A percentile compares a stretch with the other conserved stretches of the same genome.
phyloP scores from a whole-genome alignment of 495 filamentous ascomycete species.

The Trichoderma erinaceum region DNA sequence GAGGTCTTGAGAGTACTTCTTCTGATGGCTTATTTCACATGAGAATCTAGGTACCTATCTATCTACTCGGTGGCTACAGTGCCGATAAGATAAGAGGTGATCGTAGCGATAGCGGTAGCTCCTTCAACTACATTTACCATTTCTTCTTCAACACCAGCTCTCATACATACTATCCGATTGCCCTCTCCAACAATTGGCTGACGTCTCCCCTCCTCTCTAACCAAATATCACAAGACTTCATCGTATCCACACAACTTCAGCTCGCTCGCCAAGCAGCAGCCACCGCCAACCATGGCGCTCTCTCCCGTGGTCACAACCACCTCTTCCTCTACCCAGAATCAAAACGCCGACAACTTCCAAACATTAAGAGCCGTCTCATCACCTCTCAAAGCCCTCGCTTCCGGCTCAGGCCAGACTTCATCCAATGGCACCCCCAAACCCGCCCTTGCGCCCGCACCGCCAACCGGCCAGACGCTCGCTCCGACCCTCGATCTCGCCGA shows the following conservation, averaged over 20 bases:
- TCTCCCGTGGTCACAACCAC: conserved; percentile 29
- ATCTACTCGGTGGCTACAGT: too few species aligned
- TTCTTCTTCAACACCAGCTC: too few species aligned
- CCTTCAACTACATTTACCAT: too few species aligned
- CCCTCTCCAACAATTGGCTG: too few species aligned
- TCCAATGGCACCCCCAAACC: conserved; percentile 29
- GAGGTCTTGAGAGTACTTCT: too few species aligned
- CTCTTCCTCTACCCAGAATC: conserved; percentile 21
- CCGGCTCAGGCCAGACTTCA: conserved; percentile 25
- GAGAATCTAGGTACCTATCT: too few species aligned
- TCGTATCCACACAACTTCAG: not conserved
- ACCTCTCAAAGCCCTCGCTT: conserved; percentile 28
- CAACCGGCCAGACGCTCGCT: conserved; percentile 18
- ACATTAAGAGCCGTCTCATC: conserved; percentile 22
- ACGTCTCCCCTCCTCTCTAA: not conserved
- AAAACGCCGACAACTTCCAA: not conserved
- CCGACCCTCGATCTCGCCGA: conserved; percentile 60
- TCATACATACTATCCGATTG: too few species aligned
- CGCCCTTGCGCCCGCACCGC: conserved; percentile 21
- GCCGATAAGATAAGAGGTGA: too few species aligned
- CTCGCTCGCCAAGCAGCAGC: not conserved
- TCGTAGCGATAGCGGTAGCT: too few species aligned
- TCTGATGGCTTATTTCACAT: too few species aligned
- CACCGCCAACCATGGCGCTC: conserved; percentile 26
- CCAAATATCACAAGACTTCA: not conserved